Percentiles rank a stretch among this genome's conserved stretches.
Conservation (phyloP, 176 grass and related monocot genomes). For the Triticum monococcum region DNA sequence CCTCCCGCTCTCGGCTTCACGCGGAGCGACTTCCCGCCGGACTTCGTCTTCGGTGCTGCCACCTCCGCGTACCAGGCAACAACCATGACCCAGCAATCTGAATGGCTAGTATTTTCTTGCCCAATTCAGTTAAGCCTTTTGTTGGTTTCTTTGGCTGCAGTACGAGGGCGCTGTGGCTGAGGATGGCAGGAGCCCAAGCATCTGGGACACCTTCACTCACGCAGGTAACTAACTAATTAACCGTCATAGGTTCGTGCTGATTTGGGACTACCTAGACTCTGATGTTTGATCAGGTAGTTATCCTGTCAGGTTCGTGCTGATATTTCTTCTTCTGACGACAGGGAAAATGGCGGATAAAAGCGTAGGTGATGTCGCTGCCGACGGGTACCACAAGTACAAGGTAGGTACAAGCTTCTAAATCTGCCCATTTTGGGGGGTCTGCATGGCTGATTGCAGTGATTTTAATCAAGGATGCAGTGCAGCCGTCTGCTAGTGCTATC, state of each 20-base stretch:
- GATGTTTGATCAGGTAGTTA: not conserved
- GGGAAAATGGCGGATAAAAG: constrained; percentile 10
- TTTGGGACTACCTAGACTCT: not conserved
- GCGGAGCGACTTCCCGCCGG: not conserved
- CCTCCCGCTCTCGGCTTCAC: not conserved
- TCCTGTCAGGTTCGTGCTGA: not conserved
- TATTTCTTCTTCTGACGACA: not conserved
- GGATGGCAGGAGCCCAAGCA: constrained; percentile 39
- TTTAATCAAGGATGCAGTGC: not conserved
- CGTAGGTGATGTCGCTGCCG: constrained; percentile 2
- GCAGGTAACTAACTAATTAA: not conserved
- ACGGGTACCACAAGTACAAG: constrained; percentile 37
- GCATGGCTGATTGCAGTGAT: not conserved
- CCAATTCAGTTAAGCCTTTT: not conserved
- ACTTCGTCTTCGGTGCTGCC: constrained; percentile 13
- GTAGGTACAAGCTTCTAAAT: not conserved
- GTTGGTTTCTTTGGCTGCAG: not conserved
- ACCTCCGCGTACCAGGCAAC: constrained; percentile 5
- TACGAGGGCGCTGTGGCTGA: constrained; percentile 11
- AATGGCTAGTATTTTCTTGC: not conserved
- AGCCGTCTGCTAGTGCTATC: not conserved
- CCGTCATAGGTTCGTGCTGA: too few relatives aligned
- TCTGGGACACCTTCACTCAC: constrained; percentile 37
- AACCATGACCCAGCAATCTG: not conserved
- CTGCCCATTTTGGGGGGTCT: not conserved